Conservation (phyloP, 2,329 filamentous ascomycete genomes). For the Pseudocercospora fijiensis region DNA sequence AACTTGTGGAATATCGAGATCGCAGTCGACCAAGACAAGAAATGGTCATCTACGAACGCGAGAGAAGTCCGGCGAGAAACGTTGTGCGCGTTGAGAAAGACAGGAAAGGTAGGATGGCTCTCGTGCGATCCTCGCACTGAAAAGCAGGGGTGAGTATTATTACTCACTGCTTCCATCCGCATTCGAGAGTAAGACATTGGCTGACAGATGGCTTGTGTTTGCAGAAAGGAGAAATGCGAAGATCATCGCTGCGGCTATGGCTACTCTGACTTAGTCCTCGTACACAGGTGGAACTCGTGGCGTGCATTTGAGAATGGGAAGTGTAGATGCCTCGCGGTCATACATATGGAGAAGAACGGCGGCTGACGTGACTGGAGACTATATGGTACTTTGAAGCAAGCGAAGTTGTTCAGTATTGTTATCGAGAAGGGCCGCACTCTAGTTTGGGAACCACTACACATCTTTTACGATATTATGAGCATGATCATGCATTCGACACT, state of each 20-base stretch:
- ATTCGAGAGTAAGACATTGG: constrained; percentile 7
- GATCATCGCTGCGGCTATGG: constrained; percentile 47
- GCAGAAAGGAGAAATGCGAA: constrained; percentile 47
- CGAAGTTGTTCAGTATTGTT: background rate
- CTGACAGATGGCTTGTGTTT: constrained; percentile 23
- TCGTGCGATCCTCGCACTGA: constrained; percentile 73
- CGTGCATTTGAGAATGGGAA: background rate
- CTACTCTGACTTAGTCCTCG: constrained; percentile 40
- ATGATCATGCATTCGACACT: background rate
- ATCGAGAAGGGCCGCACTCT: background rate
- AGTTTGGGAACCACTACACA: too few relatives aligned
- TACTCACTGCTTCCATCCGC: background rate
- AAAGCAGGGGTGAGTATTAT: constrained; percentile 30
- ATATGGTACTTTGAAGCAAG: background rate
- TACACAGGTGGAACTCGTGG: background rate
- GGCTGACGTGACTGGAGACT: background rate
- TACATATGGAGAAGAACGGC: background rate
- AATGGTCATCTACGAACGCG: constrained; percentile 54
- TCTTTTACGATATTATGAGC: background rate
- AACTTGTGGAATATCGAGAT: constrained; percentile 50
- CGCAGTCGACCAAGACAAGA: constrained; percentile 56
- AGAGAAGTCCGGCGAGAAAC: constrained; percentile 49
- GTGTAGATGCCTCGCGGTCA: background rate
- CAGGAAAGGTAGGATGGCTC: constrained; percentile 92
- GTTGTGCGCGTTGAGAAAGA: constrained; percentile 77